A percentile compares a stretch with the other conserved stretches of the same genome.
Evolutionary conservation across 2,329 filamentous ascomycete species (phyloP).

Genomic region (Rhinocladiella similis): DNA sequence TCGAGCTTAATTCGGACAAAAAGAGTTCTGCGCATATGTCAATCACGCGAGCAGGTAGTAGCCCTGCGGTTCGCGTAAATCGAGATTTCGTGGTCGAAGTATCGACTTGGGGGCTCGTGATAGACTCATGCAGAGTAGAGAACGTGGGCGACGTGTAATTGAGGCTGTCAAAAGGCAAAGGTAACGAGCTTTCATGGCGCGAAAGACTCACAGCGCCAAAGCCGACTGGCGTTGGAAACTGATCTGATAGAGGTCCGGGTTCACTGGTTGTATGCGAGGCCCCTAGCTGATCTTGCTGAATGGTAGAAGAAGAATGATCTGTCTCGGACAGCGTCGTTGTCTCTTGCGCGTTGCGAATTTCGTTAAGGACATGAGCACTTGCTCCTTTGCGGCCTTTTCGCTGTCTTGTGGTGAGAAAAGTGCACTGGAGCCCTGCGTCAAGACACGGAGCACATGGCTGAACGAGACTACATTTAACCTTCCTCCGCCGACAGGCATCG

Average conservation of each 20-base stretch:
- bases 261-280: too few relatives aligned
- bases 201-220: background rate
- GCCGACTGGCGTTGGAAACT: too few relatives aligned
- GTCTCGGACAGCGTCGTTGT: background rate
- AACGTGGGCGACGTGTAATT: slow-evolving; percentile 3
- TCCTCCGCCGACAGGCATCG: slow-evolving; percentile 25
- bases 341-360: slow-evolving; percentile 64
- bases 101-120: slow-evolving; percentile 44
- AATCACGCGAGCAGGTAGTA: slow-evolving; percentile 61
- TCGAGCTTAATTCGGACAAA: slow-evolving; percentile 57
- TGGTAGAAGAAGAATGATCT: too few relatives aligned
- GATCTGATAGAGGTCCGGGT: too few relatives aligned
- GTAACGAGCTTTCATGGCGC: background rate
- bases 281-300: too few relatives aligned
- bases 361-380: slow-evolving; percentile 71
- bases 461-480: slow-evolving; percentile 14
- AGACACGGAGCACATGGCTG: slow-evolving; percentile 1
- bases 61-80: slow-evolving; percentile 49
- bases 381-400: slow-evolving; percentile 75
- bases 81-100: slow-evolving; percentile 47
- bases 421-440: slow-evolving; percentile 55
- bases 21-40: slow-evolving; percentile 68
- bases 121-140: slow-evolving; percentile 51
- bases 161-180: background rate
- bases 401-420: slow-evolving; percentile 71